phyloP scores from a whole-genome alignment of 192 early-diverging fungal genomes.

The Phycomyces nitens region DNA sequence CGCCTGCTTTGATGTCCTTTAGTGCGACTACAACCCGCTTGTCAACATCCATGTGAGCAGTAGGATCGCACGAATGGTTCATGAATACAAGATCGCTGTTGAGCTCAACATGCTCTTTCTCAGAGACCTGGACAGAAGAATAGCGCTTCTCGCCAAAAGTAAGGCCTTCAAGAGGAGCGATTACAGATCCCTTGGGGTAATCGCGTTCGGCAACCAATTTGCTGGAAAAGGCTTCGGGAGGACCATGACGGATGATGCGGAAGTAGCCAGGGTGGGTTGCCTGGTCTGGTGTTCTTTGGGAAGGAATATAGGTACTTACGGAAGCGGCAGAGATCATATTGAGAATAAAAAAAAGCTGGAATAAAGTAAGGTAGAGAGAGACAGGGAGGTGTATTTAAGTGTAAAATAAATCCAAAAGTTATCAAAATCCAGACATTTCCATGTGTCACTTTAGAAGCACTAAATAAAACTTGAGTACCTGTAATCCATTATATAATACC shows the following conservation, averaged over 20 bases:
- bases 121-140: conserved; percentile 48
- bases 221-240: conserved; percentile 44
- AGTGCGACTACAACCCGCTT: conserved; percentile 39
- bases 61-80: conserved; percentile 56
- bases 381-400: too few species aligned
- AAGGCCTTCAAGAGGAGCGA: conserved; percentile 43
- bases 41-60: conserved; percentile 44
- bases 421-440: too few species aligned
- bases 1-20: conserved; percentile 45
- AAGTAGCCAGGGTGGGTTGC: conserved; percentile 43
- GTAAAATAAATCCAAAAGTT: too few species aligned
- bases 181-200: conserved; percentile 43
- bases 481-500: too few species aligned
- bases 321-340: too few species aligned
- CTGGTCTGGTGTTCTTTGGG: not conserved
- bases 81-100: conserved; percentile 53
- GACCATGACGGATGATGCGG: conserved; percentile 36
- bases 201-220: conserved; percentile 37
- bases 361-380: too few species aligned
- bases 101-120: conserved; percentile 48
- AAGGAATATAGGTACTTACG: too few species aligned
- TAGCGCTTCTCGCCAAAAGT: conserved; percentile 52
- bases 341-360: too few species aligned
- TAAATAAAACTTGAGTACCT: too few species aligned
- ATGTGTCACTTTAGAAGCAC: too few species aligned